Base-by-base conservation (phyloP, 768 basidiomycete genomes). In the Artomyces pyxidatus region DNA sequence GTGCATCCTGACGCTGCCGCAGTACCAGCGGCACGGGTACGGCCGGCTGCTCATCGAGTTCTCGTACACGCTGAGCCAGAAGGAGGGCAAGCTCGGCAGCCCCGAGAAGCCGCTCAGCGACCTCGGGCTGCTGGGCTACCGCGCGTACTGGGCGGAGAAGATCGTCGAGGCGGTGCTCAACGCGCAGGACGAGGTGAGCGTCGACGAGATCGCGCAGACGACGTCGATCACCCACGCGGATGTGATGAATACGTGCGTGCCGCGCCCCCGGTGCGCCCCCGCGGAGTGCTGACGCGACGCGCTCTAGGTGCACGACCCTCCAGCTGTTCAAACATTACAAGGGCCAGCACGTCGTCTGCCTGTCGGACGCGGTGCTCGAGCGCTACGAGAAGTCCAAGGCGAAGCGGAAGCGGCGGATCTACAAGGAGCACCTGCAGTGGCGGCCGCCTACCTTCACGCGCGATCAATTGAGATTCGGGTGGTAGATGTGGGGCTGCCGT, bases 31-130 rank as follows among this genome's bases (percentile, higher is more conserved):
- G 28, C 85, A 89, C 63, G 94, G 94, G 5, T 96, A 92, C 65
- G 96, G 96, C 49, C 90, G 91, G 64, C 71, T 97, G 23, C 73
- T 99, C 30, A 99, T 99, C 65, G 92, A 98, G 62, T 99, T 99
- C 64, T 95, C 92, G 1, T 99, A 98, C 70, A 93, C 97, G 61
- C 78, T 98, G 29, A 91, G 86, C 73, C 98, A 97, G 74, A 85
- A 86, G 59, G 96, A 99, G 65, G 83, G 84, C 49, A 97, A 95
- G 63, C 80, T 93, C 9, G 96, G 96, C 16, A 92, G 88, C 61
- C 96, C 96, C 4, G 96, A 99, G 74, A 99, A 99, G 65, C 96
- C 96, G 10, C 77, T 99, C 30, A 86, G 83, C 62, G 96, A 99
- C 70, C 73, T 99, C 42, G 96, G 96, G 21, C 69, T 99, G 51